phyloP scores from a whole-genome alignment of 129 eudicot genomes.

The Cynara cardunculus region DNA sequence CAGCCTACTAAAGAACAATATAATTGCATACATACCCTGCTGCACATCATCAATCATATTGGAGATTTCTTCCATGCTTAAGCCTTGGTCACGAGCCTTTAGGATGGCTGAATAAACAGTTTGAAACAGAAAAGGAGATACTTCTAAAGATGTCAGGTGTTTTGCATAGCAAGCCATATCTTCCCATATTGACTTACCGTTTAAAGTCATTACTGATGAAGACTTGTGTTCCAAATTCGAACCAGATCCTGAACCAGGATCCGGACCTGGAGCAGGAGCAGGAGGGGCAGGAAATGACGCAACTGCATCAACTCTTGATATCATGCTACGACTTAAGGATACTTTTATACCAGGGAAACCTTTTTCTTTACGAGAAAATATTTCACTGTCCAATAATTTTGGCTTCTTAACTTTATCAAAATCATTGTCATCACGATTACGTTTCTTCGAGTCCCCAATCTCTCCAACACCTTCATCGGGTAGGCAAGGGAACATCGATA shows the following conservation, averaged over 20 bases:
- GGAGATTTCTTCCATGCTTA: slow-evolving; percentile 62
- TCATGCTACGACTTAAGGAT: slow-evolving; percentile 40
- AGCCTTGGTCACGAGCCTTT: slow-evolving; percentile 91
- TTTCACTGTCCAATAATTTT: slow-evolving; percentile 51
- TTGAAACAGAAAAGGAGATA: slow-evolving; percentile 39
- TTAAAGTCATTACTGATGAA: slow-evolving; percentile 2
- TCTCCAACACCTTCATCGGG: slow-evolving; percentile 92
- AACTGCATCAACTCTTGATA: slow-evolving; percentile 40
- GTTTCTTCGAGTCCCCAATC: slow-evolving; percentile 59
- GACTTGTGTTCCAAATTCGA: slow-evolving; percentile 20
- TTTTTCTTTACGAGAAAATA: slow-evolving; percentile 64
- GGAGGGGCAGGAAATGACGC: slow-evolving; percentile 8
- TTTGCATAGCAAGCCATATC: slow-evolving; percentile 63
- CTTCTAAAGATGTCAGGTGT: slow-evolving; percentile 22
- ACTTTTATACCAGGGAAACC: slow-evolving; percentile 88
- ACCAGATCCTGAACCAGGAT: background rate
- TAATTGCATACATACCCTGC: slow-evolving; percentile 51
- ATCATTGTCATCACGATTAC: slow-evolving; percentile 54
- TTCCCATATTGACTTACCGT: slow-evolving; percentile 68
- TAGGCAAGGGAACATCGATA: slow-evolving; percentile 56
- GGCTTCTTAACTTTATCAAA: slow-evolving; percentile 45
- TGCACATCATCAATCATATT: slow-evolving; percentile 25
- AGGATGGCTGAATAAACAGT: slow-evolving; percentile 62
- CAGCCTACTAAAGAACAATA: background rate
- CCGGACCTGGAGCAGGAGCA: too few relatives aligned